Percentiles rank a stretch among this genome's conserved stretches.
Evolutionary conservation across 1,284 basidiomycete genomes (phyloP).

Genomic region (Microbotryomycetes sp.): DNA sequence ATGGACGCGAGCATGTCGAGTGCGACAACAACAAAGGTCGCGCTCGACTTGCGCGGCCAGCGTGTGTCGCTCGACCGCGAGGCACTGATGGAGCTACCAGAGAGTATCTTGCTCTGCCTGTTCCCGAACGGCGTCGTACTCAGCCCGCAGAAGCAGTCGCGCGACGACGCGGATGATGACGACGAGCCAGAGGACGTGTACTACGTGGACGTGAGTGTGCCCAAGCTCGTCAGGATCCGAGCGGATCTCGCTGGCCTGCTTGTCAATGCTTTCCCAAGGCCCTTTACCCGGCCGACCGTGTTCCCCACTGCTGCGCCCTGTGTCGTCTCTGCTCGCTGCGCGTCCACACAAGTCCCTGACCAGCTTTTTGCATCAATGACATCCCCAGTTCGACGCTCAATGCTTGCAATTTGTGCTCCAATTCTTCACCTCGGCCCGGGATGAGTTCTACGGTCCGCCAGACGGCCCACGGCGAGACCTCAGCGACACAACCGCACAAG

Average conservation of each 20-base stretch:
- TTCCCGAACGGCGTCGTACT: slow-evolving; percentile 97
- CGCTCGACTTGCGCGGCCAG: slow-evolving; percentile 82
- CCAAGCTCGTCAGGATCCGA: slow-evolving; percentile 14
- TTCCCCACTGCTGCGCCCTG: no score
- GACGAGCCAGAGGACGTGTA: slow-evolving; percentile 76
- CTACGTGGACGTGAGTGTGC: slow-evolving; percentile 76
- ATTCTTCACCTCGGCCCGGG: slow-evolving; percentile 62
- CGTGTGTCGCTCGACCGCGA: slow-evolving; percentile 95
- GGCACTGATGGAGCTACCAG: slow-evolving; percentile 95
- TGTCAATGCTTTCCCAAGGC: neutral
- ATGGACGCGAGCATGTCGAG: neutral
- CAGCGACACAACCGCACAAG: slow-evolving; percentile 44
- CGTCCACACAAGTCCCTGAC: no score
- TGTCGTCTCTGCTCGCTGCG: no score
- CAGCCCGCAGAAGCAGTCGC: slow-evolving; percentile 65
- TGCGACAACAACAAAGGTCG: slow-evolving; percentile 43
- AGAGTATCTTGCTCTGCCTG: slow-evolving; percentile 90
- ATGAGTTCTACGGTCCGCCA: slow-evolving; percentile 83
- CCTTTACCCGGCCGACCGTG: neutral
- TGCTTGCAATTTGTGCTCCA: slow-evolving; percentile 69
- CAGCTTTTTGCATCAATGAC: neutral
- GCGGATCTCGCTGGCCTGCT: neutral
- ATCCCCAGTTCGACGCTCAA: slow-evolving; percentile 80
- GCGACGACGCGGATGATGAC: slow-evolving; percentile 55
- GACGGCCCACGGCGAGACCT: slow-evolving; percentile 32